A percentile compares a stretch with the other conserved stretches of the same genome.
phyloP scores from a whole-genome alignment of 2,329 filamentous ascomycete genomes.

The Ophiognomonia clavigignenti-juglandacearum region DNA sequence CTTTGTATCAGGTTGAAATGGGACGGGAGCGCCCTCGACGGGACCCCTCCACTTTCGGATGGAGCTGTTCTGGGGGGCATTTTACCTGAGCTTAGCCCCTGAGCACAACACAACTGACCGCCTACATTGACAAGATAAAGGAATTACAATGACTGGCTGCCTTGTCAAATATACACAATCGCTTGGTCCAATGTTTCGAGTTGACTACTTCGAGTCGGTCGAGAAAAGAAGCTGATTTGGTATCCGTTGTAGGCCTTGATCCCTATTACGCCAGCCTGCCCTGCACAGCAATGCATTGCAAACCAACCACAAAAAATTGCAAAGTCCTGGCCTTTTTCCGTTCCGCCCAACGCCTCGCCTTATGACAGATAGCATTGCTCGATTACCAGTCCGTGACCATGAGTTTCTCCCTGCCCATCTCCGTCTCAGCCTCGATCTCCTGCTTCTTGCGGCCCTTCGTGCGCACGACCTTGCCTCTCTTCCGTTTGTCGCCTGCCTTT shows the following conservation, averaged over 20 bases:
- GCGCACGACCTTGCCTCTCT: conserved; percentile 44
- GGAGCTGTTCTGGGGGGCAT: conserved; percentile 5
- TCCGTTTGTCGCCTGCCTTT: conserved; percentile 51
- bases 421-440: conserved; percentile 71
- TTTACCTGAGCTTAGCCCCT: conserved; percentile 3
- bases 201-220: not conserved
- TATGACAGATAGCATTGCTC: not conserved
- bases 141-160: not conserved
- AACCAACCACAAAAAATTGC: too few species aligned
- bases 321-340: not conserved
- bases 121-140: not conserved
- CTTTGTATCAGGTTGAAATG: conserved; percentile 10
- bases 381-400: conserved; percentile 20
- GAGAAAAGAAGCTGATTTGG: not conserved
- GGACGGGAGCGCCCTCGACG: not conserved
- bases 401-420: conserved; percentile 42
- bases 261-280: conserved; percentile 1
- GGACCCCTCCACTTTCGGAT: conserved; percentile 2
- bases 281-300: not conserved
- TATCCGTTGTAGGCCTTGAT: not conserved
- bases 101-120: conserved; percentile 5
- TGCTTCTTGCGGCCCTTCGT: conserved; percentile 60
- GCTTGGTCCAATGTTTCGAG: not conserved
- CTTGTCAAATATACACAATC: not conserved
- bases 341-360: conserved; percentile 6